Percentiles rank a stretch among this genome's conserved stretches.
Conservation (phyloP, 164 flowering plant genomes). For the Litsea cubeba region DNA sequence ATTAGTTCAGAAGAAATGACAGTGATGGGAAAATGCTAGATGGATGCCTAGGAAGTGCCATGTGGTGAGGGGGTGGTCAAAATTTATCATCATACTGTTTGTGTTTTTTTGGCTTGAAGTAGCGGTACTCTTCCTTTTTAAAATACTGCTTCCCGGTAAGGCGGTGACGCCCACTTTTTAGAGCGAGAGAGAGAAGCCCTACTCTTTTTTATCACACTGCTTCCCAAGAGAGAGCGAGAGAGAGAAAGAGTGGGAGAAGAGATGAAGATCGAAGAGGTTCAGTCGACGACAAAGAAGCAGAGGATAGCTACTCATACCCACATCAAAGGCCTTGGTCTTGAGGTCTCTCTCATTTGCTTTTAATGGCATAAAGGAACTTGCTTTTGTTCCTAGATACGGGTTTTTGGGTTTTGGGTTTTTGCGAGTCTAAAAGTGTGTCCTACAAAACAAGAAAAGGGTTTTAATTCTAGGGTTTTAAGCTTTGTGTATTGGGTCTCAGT, state of each 20-base stretch:
- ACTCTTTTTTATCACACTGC: no score
- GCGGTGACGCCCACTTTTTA: no score
- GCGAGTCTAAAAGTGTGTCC: neutral
- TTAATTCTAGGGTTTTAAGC: neutral
- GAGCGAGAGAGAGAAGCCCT: conserved; percentile 4
- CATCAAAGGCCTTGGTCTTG: conserved; percentile 96
- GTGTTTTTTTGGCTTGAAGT: no score
- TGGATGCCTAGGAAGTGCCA: no score
- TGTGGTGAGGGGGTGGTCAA: no score
- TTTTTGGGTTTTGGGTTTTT: conserved; percentile 1
- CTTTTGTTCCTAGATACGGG: neutral
- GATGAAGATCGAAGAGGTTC: conserved; percentile 87
- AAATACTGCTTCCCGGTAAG: neutral
- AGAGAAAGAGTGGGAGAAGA: conserved; percentile 19
- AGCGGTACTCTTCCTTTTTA: no score
- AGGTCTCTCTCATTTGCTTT: conserved; percentile 35
- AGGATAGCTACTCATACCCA: conserved; percentile 93
- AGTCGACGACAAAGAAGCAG: conserved; percentile 85
- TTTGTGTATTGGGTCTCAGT: neutral
- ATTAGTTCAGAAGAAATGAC: no score
- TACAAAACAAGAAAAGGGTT: neutral
- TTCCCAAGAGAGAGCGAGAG: no score
- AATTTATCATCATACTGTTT: no score
- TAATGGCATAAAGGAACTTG: neutral
- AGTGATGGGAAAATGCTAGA: no score